Conservation (phyloP, 108 stramenopile species). For the Phaeodactylum tricornutum region DNA sequence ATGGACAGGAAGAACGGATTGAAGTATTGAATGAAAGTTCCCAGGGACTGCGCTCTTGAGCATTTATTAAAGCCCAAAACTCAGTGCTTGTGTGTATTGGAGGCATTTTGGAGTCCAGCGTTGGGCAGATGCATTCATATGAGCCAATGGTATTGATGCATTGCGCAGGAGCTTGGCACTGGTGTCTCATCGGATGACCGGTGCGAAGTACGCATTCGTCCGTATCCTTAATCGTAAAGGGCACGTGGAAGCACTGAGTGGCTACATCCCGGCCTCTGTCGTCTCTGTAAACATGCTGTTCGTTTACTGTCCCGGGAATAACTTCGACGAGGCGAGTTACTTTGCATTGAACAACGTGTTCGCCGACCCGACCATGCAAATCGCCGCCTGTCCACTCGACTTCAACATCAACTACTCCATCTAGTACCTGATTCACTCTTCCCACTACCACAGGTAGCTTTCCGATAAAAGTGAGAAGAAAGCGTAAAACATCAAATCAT, state of each 20-base stretch:
- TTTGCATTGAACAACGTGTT: conserved; percentile 53
- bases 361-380: conserved; percentile 74
- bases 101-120: not conserved
- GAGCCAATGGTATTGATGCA: conserved; percentile 87
- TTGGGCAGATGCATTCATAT: conserved; percentile 85
- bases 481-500: not conserved
- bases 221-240: conserved; percentile 79
- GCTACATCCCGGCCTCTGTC: conserved; percentile 32
- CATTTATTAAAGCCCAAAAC: conserved; percentile 25
- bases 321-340: conserved; percentile 55
- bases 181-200: conserved; percentile 63
- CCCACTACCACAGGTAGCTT: conserved; percentile 62
- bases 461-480: not conserved
- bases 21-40: conserved; percentile 42
- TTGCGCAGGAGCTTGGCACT: conserved; percentile 47
- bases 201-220: conserved; percentile 73
- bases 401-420: conserved; percentile 79
- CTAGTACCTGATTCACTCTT: conserved; percentile 65
- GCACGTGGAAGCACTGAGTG: conserved; percentile 78
- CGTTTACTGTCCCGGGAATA: conserved; percentile 5
- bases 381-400: conserved; percentile 74
- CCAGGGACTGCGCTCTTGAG: conserved; percentile 39
- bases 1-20: conserved; percentile 41
- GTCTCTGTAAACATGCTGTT: conserved; percentile 14
- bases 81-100: not conserved